phyloP scores from a whole-genome alignment of 164 flowering plant genomes.

The Vitis riparia region DNA sequence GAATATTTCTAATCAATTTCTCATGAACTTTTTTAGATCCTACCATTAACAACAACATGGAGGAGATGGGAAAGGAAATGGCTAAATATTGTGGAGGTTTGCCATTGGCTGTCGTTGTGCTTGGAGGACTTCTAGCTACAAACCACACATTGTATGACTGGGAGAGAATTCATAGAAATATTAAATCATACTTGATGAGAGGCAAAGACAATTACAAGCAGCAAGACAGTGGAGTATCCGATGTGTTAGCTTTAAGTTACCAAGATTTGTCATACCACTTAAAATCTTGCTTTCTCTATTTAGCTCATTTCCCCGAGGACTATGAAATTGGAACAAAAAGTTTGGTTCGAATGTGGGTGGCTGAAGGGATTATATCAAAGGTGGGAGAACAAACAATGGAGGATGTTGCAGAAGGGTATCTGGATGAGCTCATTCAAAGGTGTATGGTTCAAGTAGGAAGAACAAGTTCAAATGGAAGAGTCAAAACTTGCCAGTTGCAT shows the following conservation, averaged over 20 bases:
- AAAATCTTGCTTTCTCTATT: constrained; percentile 37
- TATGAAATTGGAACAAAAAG: constrained; percentile 7
- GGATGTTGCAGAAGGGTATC: too few relatives aligned
- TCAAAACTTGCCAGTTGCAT: constrained; percentile 26
- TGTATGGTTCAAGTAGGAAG: constrained; percentile 23
- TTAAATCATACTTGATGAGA: constrained; percentile 8
- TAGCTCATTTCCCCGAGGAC: constrained; percentile 30
- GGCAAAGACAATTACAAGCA: constrained; percentile 2
- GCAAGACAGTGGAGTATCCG: background rate
- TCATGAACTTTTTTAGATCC: too few relatives aligned
- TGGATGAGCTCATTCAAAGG: constrained; percentile 3
- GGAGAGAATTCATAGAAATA: constrained; percentile 14
- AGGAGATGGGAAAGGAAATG: constrained; percentile 22
- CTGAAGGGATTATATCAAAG: constrained; percentile 27
- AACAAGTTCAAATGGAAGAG: background rate
- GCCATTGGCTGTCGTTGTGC: constrained; percentile 30
- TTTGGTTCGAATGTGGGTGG: constrained; percentile 28
- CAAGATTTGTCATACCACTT: constrained; percentile 26
- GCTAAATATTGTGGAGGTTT: constrained; percentile 23
- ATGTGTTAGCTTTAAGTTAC: constrained; percentile 28
- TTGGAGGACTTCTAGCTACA: constrained; percentile 31
- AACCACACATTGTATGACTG: constrained; percentile 24
- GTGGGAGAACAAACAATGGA: constrained; percentile 4
- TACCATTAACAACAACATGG: background rate
- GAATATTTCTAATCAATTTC: too few relatives aligned